Base-by-base conservation (phyloP, 139 green algal species). In the Raphidocelis subcapitata region DNA sequence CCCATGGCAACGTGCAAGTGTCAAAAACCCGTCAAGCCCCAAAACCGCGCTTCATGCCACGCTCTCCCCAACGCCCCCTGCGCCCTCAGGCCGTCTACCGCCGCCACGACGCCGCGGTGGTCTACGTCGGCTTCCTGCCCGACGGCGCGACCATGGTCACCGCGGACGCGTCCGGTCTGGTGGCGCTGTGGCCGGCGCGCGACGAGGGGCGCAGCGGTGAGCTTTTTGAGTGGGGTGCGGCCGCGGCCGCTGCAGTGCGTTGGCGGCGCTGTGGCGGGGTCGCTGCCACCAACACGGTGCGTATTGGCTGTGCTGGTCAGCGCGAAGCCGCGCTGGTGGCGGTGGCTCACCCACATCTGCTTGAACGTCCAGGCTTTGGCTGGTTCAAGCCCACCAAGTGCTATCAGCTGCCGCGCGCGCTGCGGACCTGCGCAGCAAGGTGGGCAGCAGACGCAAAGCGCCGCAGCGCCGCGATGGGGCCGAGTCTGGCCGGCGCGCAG, bases 121-220 rank as follows among this genome's bases (percentile, higher is more conserved):
- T 88, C 47, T 85, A 68, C 62, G 29, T 84, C 60, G 75, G 72
- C n/a, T 81, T 84, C 68, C 52, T 84, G 61, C 67, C 67, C 3
- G 82, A 88, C 62, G 75, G 37, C 32, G 69, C 68, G 52, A 76
- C 60, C 44, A 44, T 83, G 16, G 2, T 88, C 20, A 76, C 41
- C 20, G 73, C 85, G 14, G 82, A 88, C 29, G 28, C 49, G 0
- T 23, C n/a, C 0, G 82, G 82, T 1, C 31, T 52, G 29, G 51
- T 83, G 52, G 70, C 70, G 20, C 61, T 69, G 47, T 77, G 70
- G 70, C 70, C 70, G 3, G 31, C 41, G 20, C 61, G 47, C n/a
- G 55, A 49, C 15, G 26, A 23, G 1, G 24, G 63, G 23, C 31
- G 46, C 12, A 44, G 61, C 32, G 41, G 41, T 49, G 41, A 12